Evolutionary conservation across 208 protist species (phyloP).

Genomic region (Endotrypanum monterogeii): DNA sequence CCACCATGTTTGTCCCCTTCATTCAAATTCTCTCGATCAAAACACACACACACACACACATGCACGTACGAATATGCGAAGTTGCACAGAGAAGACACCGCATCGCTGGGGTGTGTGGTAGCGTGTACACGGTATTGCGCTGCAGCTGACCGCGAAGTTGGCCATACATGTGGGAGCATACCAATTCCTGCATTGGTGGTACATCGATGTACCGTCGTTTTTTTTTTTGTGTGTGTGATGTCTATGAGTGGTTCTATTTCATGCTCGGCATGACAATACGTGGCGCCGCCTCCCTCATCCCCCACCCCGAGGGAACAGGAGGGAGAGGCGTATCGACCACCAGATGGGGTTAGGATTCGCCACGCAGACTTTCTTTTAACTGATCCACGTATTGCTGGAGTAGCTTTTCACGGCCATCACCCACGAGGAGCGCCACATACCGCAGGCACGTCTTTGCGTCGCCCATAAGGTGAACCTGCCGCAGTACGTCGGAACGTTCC

Average conservation of each 20-base stretch:
- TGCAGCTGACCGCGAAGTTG: too few species aligned
- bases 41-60: too few species aligned
- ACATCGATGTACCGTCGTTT: background rate
- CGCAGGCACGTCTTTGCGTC: slow-evolving; percentile 84
- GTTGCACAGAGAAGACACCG: too few species aligned
- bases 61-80: too few species aligned
- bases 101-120: too few species aligned
- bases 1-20: too few species aligned
- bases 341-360: background rate
- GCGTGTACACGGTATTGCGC: too few species aligned
- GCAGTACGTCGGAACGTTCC: slow-evolving; percentile 61
- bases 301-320: too few species aligned
- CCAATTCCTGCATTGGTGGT: background rate
- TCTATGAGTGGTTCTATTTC: too few species aligned
- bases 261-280: too few species aligned
- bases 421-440: slow-evolving; percentile 65
- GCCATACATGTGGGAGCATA: background rate
- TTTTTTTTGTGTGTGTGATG: background rate
- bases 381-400: slow-evolving; percentile 77
- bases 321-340: background rate
- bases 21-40: too few species aligned
- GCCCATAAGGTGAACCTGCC: slow-evolving; percentile 56
- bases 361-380: slow-evolving; percentile 46
- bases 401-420: slow-evolving; percentile 47
- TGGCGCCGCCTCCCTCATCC: too few species aligned